phyloP scores from a whole-genome alignment of 2,329 filamentous ascomycete species.

The Gaeumannomyces tritici region DNA sequence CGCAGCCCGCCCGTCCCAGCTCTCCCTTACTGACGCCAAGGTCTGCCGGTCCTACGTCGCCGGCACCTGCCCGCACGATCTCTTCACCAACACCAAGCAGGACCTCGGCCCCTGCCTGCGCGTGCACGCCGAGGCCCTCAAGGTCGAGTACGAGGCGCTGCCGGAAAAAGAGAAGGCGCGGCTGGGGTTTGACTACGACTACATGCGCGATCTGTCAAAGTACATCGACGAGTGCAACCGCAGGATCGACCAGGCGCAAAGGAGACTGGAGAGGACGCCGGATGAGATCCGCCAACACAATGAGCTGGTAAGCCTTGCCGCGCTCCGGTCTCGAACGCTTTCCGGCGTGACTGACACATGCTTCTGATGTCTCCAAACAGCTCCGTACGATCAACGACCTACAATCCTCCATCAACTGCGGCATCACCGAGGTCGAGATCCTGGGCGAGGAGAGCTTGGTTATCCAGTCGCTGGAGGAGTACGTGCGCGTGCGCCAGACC shows the following conservation, averaged over 20 bases:
- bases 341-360: background rate
- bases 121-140: conserved; percentile 79
- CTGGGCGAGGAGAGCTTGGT: conserved; percentile 76
- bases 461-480: conserved; percentile 74
- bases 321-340: no score
- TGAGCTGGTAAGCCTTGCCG: conserved; percentile 35
- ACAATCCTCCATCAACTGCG: conserved; percentile 65
- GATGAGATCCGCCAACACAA: conserved; percentile 97
- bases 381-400: conserved; percentile 82
- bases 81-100: conserved; percentile 99
- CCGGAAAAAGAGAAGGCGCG: conserved; percentile 61
- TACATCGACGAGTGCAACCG: conserved; percentile 97
- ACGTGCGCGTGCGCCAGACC: conserved; percentile 73
- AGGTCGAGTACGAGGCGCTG: conserved; percentile 76
- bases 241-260: conserved; percentile 82
- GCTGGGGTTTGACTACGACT: conserved; percentile 92
- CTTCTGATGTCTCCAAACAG: conserved; percentile 24
- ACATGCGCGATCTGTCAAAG: conserved; percentile 89
- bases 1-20: conserved; percentile 64
- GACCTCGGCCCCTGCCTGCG: conserved; percentile 86
- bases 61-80: conserved; percentile 92
- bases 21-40: conserved; percentile 84
- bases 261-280: conserved; percentile 89
- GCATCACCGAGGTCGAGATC: conserved; percentile 76
- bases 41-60: conserved; percentile 91